Conservation (phyloP, 169 alveolate genomes). For the Eimeria falciformis region DNA sequence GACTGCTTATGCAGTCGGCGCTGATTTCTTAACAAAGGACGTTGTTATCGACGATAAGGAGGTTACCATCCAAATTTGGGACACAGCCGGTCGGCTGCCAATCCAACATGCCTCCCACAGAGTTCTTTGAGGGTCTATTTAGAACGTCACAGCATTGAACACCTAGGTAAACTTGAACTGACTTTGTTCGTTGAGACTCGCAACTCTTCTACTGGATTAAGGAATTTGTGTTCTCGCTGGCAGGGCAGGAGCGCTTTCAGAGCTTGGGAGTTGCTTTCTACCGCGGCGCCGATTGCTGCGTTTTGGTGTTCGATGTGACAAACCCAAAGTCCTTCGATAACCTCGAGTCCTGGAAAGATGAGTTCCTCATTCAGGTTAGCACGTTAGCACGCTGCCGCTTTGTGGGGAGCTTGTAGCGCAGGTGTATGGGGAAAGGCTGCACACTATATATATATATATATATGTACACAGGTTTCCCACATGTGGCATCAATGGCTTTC, state of each 20-base stretch:
- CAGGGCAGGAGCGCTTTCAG: conserved; percentile 98
- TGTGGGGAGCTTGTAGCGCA: too few relatives aligned
- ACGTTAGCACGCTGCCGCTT: too few relatives aligned
- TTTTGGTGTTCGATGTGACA: conserved; percentile 96
- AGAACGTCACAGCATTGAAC: not conserved
- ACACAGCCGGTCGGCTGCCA: conserved; percentile 74
- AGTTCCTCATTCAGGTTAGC: conserved; percentile 94
- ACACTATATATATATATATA: not conserved
- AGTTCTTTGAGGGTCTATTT: not conserved
- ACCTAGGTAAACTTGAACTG: not conserved
- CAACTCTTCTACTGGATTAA: too few relatives aligned
- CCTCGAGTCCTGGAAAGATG: conserved; percentile 97
- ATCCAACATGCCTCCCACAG: too few relatives aligned
- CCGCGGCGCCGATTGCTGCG: conserved; percentile 99
- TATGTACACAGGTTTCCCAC: not conserved
- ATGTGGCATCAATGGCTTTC: too few relatives aligned
- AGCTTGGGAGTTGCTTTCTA: conserved; percentile 98
- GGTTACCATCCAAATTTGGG: conserved; percentile 96
- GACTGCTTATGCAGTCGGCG: conserved; percentile 91
- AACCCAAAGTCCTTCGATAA: conserved; percentile 95
- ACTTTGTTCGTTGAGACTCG: not conserved
- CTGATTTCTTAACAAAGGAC: conserved; percentile 98
- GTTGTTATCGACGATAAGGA: conserved; percentile 96
- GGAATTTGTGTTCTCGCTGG: too few relatives aligned
- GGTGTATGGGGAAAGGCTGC: too few relatives aligned